phyloP scores from a whole-genome alignment of 805 yeast species.

The Candida broadrunensis region DNA sequence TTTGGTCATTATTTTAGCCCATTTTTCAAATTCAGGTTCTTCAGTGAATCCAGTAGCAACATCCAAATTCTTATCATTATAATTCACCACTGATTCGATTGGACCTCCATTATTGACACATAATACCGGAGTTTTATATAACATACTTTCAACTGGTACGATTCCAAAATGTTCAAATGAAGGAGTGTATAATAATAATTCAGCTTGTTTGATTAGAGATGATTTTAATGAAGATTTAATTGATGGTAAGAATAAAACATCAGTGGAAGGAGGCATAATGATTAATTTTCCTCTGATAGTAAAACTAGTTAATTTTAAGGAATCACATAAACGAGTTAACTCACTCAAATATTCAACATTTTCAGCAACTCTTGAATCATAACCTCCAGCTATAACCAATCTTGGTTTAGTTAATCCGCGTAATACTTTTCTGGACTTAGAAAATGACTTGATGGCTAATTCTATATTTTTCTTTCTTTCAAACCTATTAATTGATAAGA shows the following conservation, averaged over 20 bases:
- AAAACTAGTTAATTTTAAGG: constrained; percentile 41
- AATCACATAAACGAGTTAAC: constrained; percentile 48
- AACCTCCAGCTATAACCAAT: constrained; percentile 87
- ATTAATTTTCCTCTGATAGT: constrained; percentile 43
- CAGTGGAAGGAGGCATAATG: constrained; percentile 31
- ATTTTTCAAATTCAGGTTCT: constrained; percentile 43
- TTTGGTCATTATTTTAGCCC: constrained; percentile 52
- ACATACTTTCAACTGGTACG: constrained; percentile 96
- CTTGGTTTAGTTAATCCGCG: constrained; percentile 36
- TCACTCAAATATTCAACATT: constrained; percentile 71
- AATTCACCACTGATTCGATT: constrained; percentile 61
- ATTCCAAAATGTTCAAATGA: constrained; percentile 94
- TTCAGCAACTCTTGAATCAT: constrained; percentile 71
- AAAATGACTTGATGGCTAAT: constrained; percentile 71
- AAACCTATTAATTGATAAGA: constrained; percentile 82
- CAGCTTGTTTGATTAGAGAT: constrained; percentile 54
- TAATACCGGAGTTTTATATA: constrained; percentile 74
- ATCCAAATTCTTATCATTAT: constrained; percentile 19
- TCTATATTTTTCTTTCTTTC: constrained; percentile 82
- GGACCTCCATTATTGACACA: constrained; percentile 95
- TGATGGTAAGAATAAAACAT: constrained; percentile 78
- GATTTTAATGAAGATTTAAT: constrained; percentile 63
- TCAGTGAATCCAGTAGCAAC: constrained; percentile 65
- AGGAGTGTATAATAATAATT: constrained; percentile 81
- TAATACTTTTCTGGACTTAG: constrained; percentile 32